These are phyloP conservation scores for Guyanaporus albipodus DNA, from an alignment of 768 basidiomycete genomes.

Conservation along the genomic window DNA sequence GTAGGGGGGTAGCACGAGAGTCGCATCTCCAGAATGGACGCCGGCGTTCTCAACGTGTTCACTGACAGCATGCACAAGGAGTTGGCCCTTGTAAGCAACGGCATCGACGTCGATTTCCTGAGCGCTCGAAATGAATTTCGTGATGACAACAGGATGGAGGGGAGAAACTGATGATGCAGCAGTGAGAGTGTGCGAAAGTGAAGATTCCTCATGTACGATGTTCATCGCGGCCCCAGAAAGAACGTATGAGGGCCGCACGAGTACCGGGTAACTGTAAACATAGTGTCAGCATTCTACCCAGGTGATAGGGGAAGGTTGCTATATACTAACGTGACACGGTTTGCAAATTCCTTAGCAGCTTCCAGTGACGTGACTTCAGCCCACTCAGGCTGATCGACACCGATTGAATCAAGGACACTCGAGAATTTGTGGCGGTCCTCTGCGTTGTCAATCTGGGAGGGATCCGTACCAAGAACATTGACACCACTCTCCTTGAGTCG, in stretches of 20 bases:
- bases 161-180: conserved; percentile 96
- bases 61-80: conserved; percentile 92
- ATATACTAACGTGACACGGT: conserved; percentile 59
- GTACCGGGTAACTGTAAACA: conserved; percentile 80
- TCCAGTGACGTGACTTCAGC: conserved; percentile 83
- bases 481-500: conserved; percentile 88
- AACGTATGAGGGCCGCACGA: conserved; percentile 97
- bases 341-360: conserved; percentile 88
- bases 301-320: background rate
- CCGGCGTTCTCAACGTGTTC: conserved; percentile 99
- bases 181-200: conserved; percentile 90
- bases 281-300: background rate
- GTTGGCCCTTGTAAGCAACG: conserved; percentile 87
- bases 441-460: conserved; percentile 90
- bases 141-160: conserved; percentile 95
- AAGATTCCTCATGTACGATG: conserved; percentile 89
- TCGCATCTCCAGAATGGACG: conserved; percentile 98
- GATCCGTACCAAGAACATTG: conserved; percentile 94
- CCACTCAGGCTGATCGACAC: conserved; percentile 98
- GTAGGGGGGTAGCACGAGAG: conserved; percentile 93
- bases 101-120: conserved; percentile 99
- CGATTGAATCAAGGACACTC: conserved; percentile 88
- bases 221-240: conserved; percentile 99
- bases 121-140: conserved; percentile 97
- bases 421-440: conserved; percentile 99